Conservation (phyloP, 2,329 filamentous ascomycete genomes). For the Paraphoma sp. region DNA sequence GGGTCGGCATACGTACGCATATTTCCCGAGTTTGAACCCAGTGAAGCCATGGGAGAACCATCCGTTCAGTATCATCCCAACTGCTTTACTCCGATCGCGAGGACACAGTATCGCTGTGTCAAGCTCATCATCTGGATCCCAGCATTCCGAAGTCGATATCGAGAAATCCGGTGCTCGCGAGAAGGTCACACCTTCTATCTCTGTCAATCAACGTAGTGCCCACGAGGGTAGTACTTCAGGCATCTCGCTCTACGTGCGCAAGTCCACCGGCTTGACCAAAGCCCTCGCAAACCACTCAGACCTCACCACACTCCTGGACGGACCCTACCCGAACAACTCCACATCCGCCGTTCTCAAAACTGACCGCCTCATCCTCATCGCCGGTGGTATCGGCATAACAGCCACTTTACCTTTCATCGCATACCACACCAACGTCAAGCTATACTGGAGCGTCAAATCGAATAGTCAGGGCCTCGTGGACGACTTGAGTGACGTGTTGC, state of each 20-base stretch:
- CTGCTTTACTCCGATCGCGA: slow-evolving; percentile 16
- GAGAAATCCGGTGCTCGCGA: slow-evolving; percentile 3
- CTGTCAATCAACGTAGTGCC: not conserved
- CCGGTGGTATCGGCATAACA: slow-evolving; percentile 57
- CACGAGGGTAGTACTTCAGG: slow-evolving; percentile 16
- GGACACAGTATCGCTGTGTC: slow-evolving; percentile 1
- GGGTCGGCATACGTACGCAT: slow-evolving; percentile 52
- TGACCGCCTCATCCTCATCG: slow-evolving; percentile 48
- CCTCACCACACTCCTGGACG: slow-evolving; percentile 50
- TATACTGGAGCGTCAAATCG: slow-evolving; percentile 47
- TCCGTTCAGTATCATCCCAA: slow-evolving; percentile 56
- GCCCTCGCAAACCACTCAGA: slow-evolving; percentile 21
- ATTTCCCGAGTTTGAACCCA: slow-evolving; percentile 55
- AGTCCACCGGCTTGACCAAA: slow-evolving; percentile 45
- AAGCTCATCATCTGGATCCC: slow-evolving; percentile 1
- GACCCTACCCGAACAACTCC: slow-evolving; percentile 48
- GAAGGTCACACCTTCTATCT: not conserved
- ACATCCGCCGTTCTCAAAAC: slow-evolving; percentile 24
- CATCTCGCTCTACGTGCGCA: slow-evolving; percentile 46
- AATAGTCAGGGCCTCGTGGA: slow-evolving; percentile 9
- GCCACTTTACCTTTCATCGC: slow-evolving; percentile 45
- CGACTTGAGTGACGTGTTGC: not conserved
- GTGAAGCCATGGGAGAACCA: slow-evolving; percentile 59
- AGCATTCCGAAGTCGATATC: slow-evolving; percentile 6
- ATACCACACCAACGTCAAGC: slow-evolving; percentile 47